phyloP scores from a whole-genome alignment of 2,329 filamentous ascomycete genomes.

The Fusarium sarcochroum region DNA sequence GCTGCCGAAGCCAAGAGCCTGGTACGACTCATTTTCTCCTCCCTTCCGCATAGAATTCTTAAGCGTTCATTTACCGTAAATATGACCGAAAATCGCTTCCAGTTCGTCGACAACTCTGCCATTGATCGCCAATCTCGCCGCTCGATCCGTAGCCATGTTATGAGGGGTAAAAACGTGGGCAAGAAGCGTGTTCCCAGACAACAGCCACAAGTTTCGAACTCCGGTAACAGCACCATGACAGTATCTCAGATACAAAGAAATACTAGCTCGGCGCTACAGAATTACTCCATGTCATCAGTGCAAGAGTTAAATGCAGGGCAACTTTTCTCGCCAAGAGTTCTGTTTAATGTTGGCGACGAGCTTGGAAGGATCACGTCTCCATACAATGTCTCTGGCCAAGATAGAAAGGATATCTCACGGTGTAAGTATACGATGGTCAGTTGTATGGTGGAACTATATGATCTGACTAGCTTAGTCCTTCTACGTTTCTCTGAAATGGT shows the following conservation, averaged over 20 bases:
- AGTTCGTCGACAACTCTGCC: conserved; percentile 3
- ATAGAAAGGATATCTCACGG: background rate
- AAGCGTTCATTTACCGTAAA: background rate
- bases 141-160: conserved; percentile 7
- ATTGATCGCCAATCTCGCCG: background rate
- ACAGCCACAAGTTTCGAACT: background rate
- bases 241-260: background rate
- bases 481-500: conserved; percentile 3
- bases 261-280: background rate
- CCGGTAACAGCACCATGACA: background rate
- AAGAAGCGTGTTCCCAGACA: conserved; percentile 1
- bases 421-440: background rate
- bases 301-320: background rate
- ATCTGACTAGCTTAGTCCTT: background rate
- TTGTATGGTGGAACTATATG: background rate
- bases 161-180: conserved; percentile 3
- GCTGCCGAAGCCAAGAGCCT: background rate
- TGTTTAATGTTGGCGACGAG: conserved; percentile 1
- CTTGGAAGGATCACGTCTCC: conserved; percentile 7
- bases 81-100: background rate
- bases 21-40: background rate
- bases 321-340: background rate
- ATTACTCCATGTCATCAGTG: background rate
- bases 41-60: background rate
- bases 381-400: background rate